phyloP scores from a whole-genome alignment of 805 yeast species.

The Dipodascus albidus region DNA sequence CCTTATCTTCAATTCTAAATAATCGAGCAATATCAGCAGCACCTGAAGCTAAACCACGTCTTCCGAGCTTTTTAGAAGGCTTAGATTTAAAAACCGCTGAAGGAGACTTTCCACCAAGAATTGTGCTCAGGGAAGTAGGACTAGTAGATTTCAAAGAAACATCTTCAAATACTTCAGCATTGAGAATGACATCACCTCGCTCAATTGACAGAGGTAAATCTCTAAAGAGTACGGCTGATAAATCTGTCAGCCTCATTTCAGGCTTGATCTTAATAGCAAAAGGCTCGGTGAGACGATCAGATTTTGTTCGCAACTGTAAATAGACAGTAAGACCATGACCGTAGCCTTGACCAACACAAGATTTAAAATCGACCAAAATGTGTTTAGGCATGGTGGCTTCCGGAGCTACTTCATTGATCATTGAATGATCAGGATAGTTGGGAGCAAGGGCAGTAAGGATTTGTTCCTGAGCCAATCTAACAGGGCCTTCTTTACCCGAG shows the following conservation, averaged over 20 bases:
- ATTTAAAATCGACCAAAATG: slow-evolving; percentile 64
- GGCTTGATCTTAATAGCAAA: slow-evolving; percentile 57
- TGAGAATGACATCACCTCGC: slow-evolving; percentile 58
- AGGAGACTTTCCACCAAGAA: background rate
- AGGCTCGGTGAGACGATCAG: slow-evolving; percentile 63
- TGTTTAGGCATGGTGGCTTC: slow-evolving; percentile 33
- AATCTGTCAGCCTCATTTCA: slow-evolving; percentile 49
- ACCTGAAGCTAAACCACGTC: slow-evolving; percentile 82
- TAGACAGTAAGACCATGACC: slow-evolving; percentile 65
- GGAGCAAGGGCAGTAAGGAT: slow-evolving; percentile 61
- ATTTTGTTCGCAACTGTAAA: slow-evolving; percentile 54
- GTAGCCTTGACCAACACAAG: slow-evolving; percentile 47
- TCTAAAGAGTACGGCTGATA: slow-evolving; percentile 70
- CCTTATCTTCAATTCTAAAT: slow-evolving; percentile 53
- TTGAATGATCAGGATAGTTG: slow-evolving; percentile 41
- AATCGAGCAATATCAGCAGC: slow-evolving; percentile 74
- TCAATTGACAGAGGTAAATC: slow-evolving; percentile 55
- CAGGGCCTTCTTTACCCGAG: slow-evolving; percentile 31
- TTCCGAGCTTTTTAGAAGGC: slow-evolving; percentile 25
- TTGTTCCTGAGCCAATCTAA: slow-evolving; percentile 55
- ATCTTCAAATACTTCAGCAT: slow-evolving; percentile 64
- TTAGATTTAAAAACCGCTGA: background rate
- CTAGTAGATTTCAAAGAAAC: slow-evolving; percentile 33
- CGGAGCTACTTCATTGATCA: slow-evolving; percentile 9
- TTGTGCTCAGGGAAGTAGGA: background rate